A percentile compares a stretch with the other conserved stretches of the same genome.
These are phyloP conservation scores for Talaromyces sp. DNA, from an alignment of 2,329 filamentous ascomycete genomes.

Conservation along the genomic window DNA sequence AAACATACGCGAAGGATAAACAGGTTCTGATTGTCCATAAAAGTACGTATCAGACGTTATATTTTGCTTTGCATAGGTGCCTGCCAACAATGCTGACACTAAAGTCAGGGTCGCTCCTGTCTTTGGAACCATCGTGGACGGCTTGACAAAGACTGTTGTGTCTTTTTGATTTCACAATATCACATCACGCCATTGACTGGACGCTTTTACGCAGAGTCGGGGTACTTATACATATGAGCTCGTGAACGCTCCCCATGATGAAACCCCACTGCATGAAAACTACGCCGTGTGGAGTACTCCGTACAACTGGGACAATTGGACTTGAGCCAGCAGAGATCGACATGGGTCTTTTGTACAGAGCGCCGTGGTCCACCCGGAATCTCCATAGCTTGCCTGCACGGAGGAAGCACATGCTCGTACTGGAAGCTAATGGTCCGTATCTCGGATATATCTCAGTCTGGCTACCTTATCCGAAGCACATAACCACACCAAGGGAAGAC, in stretches of 20 bases:
- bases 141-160: neutral
- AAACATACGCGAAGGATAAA: neutral
- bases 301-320: neutral
- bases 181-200: neutral
- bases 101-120: neutral
- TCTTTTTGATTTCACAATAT: neutral
- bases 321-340: neutral
- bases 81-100: neutral
- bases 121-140: neutral
- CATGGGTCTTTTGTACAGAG: neutral
- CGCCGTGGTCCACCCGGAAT: neutral
- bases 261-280: neutral
- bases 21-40: neutral
- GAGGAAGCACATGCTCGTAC: neutral
- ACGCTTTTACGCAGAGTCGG: too few relatives aligned
- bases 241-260: neutral
- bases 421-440: too few relatives aligned
- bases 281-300: neutral
- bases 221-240: neutral
- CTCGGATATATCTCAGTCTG: neutral
- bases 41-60: neutral
- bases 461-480: neutral
- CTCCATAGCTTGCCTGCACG: too few relatives aligned
- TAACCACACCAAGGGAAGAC: neutral
- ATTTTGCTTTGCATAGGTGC: neutral